These are phyloP conservation scores for Paecilomyces dactylethromorphus DNA, from an alignment of 2,329 filamentous ascomycete species.

Conservation along the genomic window DNA sequence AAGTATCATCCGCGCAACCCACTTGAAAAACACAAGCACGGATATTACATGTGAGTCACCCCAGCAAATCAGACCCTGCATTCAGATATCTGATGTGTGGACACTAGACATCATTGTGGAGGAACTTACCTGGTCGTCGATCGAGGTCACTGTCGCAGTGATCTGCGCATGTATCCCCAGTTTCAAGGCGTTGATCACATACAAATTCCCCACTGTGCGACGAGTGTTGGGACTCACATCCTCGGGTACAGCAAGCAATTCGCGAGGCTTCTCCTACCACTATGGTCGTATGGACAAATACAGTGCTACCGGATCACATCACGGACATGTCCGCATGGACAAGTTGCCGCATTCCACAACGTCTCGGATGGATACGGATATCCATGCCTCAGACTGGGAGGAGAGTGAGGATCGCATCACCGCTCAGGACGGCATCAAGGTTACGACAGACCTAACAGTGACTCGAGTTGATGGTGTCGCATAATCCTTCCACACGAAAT, in stretches of 20 bases:
- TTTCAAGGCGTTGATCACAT: constrained; percentile 12
- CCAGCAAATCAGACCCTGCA: neutral
- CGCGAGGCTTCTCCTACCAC: constrained; percentile 9
- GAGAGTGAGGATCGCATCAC: constrained; percentile 1
- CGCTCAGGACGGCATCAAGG: neutral
- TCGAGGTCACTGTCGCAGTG: constrained; percentile 13
- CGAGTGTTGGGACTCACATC: constrained; percentile 9
- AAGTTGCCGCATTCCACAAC: neutral
- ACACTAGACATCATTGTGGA: constrained; percentile 9
- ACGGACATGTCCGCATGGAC: neutral
- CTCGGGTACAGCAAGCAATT: constrained; percentile 6
- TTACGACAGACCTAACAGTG: constrained; percentile 3
- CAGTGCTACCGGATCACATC: neutral
- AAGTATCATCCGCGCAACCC: constrained; percentile 14
- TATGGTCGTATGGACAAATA: constrained; percentile 8
- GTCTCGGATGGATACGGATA: constrained; percentile 1
- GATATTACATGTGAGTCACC: constrained; percentile 14
- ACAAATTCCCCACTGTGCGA: constrained; percentile 8
- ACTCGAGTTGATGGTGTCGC: neutral
- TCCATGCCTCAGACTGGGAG: constrained; percentile 1
- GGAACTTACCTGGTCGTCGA: constrained; percentile 15
- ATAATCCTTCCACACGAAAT: neutral
- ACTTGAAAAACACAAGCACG: constrained; percentile 9
- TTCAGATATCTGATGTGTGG: constrained; percentile 5
- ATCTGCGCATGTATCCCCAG: constrained; percentile 16